Evolutionary conservation across 108 stramenopile genomes (phyloP), one percentile per base, ranked within the genome.

Genomic region (Seminavis robusta): DNA sequence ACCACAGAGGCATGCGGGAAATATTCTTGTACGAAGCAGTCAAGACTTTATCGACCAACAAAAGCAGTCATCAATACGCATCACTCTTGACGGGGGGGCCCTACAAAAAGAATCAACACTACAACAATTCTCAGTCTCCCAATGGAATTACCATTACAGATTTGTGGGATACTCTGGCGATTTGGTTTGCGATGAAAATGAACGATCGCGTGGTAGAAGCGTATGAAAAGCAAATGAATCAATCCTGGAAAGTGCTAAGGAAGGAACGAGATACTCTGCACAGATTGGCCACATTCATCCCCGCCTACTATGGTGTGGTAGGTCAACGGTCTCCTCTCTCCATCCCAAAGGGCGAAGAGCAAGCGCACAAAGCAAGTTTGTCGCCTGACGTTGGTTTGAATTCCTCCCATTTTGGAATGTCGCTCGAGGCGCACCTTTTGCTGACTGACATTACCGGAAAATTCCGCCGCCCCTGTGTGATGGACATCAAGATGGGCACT

Each of bases 401-500:
- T n/a, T n/a, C n/a, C n/a, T n/a, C 6, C 23, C 40, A 24, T 1
- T 65, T 47, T 66, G 56, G 52, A 27, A 57, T 65, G 21, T 23
- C 55, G 33, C 54, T 33, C 4, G 61, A 82, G 42, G 66, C 76
- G 7, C 66, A 86, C 56, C 54, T 92, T 2, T 37, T 90, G 5
- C 59, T 94, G n/a, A 52, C 62, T 20, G 75, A 90, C 40, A 27
- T 84, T 4, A 84, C 85, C 10, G 25, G 36, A 25, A 59, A 56
- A 34, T 90, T 80, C 52, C 26, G 36, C 23, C 63, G 80, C 36
- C 87, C 92, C 2, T 86, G 83, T 55, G 75, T 90, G 10, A 75
- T 94, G 48, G 92, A 94, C 56, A 45, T 94, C 30, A 94, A 94
- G 69, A 86, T 94, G 72, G 92, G 92, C 16, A 73, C 71, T 10